Evolutionary conservation across 2,329 filamentous ascomycete genomes (phyloP).

Genomic region (Neurospora sp.): DNA sequence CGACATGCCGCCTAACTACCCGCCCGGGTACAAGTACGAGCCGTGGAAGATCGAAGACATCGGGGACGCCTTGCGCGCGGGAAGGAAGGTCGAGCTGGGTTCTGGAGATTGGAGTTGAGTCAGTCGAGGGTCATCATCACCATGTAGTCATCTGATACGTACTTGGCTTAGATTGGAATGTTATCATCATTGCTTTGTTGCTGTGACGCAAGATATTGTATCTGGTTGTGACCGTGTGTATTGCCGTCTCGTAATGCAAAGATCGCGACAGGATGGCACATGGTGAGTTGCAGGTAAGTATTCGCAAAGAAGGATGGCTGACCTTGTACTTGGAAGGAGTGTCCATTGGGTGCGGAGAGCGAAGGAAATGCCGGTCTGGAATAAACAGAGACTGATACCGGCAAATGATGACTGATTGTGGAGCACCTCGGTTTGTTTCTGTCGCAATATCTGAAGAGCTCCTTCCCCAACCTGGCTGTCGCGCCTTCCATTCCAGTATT

Average conservation of each 20-base stretch:
- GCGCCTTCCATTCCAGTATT: neutral
- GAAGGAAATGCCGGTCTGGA: neutral
- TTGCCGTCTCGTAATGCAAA: neutral
- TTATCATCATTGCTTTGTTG: neutral
- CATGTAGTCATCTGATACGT: neutral
- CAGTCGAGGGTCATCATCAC: neutral
- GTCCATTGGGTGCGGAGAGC: neutral
- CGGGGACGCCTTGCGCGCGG: slow-evolving; percentile 15
- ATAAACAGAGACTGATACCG: neutral
- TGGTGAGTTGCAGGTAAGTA: neutral
- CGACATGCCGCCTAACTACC: slow-evolving; percentile 20
- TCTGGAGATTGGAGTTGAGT: slow-evolving; percentile 13
- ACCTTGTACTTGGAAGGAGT: neutral
- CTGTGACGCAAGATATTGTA: neutral
- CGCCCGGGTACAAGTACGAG: slow-evolving; percentile 21
- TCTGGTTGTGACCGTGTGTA: neutral
- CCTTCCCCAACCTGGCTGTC: neutral
- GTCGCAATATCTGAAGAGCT: neutral
- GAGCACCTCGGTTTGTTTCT: neutral
- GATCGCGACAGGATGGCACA: neutral
- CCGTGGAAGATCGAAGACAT: slow-evolving; percentile 19
- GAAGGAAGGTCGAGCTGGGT: slow-evolving; percentile 12
- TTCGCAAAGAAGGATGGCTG: neutral
- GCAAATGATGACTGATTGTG: neutral
- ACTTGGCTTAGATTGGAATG: neutral